Evolutionary conservation across 169 alveolate species (phyloP).

Genomic region (Eimeria tenella): DNA sequence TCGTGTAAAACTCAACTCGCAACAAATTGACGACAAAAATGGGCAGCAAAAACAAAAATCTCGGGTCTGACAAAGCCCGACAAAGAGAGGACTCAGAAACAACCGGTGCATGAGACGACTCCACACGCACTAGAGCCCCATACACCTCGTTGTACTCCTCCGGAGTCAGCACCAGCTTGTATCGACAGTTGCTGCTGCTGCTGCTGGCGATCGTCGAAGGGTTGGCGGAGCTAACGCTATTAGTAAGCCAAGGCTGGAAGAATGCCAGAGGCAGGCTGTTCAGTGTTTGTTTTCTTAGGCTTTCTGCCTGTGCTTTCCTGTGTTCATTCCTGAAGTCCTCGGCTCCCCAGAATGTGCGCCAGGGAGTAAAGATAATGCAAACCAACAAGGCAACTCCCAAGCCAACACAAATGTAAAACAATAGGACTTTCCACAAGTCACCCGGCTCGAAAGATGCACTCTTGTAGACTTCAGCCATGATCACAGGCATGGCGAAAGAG

Average conservation of each 20-base stretch:
- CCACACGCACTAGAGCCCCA: no score
- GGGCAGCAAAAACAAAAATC: constrained; percentile 43
- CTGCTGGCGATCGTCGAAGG: not conserved
- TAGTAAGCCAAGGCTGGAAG: not conserved
- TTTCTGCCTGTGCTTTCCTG: not conserved
- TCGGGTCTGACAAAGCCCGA: not conserved
- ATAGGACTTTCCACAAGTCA: constrained; percentile 50
- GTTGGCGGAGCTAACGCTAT: not conserved
- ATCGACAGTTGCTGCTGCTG: constrained; percentile 20
- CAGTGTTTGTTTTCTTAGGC: not conserved
- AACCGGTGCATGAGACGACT: no score
- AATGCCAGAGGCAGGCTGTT: not conserved
- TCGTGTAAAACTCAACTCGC: constrained; percentile 74
- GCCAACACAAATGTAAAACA: constrained; percentile 27
- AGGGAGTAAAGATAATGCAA: constrained; percentile 33
- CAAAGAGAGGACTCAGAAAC: not conserved
- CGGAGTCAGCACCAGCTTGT: constrained; percentile 17
- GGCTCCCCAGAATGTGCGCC: not conserved
- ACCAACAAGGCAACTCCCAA: constrained; percentile 14
- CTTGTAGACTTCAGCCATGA: constrained; percentile 38
- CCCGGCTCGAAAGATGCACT: not conserved
- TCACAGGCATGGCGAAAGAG: constrained; percentile 76
- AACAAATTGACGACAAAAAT: constrained; percentile 50
- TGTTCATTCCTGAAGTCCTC: not conserved
- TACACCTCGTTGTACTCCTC: not conserved